Evolutionary conservation across 2,329 filamentous ascomycete genomes (phyloP).

Genomic region (Arthrobotrys sphaeroides): DNA sequence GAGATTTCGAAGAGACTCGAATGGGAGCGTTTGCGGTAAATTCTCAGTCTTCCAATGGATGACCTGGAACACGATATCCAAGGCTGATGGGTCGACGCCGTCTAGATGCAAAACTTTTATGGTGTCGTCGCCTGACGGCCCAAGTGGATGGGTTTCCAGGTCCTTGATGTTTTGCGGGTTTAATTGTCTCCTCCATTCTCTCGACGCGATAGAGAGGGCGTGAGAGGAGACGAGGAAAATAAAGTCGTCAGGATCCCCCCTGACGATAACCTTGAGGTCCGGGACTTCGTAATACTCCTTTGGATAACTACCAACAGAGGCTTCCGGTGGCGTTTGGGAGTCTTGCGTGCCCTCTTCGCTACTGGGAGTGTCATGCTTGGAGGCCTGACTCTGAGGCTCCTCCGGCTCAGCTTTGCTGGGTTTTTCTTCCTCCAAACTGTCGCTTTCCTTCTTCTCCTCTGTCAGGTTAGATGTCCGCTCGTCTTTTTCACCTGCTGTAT

Average conservation of each 20-base stretch:
- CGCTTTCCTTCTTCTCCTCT: not conserved
- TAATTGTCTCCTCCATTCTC: constrained; percentile 4
- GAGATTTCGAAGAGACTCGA: not conserved
- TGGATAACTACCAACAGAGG: not conserved
- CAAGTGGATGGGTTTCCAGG: not conserved
- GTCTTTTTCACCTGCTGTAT: too few relatives aligned
- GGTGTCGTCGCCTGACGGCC: not conserved
- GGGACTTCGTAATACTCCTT: constrained; percentile 8
- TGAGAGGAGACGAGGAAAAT: not conserved
- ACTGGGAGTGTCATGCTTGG: not conserved
- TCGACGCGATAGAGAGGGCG: constrained; percentile 1
- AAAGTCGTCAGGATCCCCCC: not conserved
- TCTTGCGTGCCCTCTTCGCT: not conserved
- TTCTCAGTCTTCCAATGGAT: constrained; percentile 5
- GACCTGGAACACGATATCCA: constrained; percentile 22
- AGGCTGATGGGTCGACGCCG: not conserved
- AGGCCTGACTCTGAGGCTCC: not conserved
- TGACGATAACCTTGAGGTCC: constrained; percentile 16
- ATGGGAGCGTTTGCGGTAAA: not conserved
- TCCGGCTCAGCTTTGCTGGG: too few relatives aligned
- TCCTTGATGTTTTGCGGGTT: not conserved
- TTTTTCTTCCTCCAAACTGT: not conserved
- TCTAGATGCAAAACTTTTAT: constrained; percentile 12
- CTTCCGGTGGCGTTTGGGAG: not conserved
- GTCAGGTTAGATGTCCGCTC: not conserved